Evolutionary conservation across 75 land plant genomes (phyloP).

Genomic region (Larix kaempferi): DNA sequence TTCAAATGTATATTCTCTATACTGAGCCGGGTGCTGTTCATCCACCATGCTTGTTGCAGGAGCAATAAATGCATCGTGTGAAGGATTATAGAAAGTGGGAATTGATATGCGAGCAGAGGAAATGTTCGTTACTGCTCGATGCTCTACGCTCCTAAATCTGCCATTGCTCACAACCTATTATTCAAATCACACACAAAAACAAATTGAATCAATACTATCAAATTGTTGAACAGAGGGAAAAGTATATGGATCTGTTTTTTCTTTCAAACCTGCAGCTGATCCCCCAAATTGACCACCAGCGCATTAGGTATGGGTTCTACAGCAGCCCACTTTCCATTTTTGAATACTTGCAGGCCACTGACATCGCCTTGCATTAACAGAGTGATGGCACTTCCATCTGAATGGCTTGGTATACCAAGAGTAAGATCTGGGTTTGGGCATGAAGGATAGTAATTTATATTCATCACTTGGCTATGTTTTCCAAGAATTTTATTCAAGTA

Average conservation of each 20-base stretch:
- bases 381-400: constrained; percentile 56
- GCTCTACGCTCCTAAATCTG: constrained; percentile 41
- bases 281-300: not conserved
- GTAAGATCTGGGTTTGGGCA: constrained; percentile 74
- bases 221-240: no score
- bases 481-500: constrained; percentile 34
- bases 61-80: no score
- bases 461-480: constrained; percentile 49
- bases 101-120: no score
- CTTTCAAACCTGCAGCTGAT: not conserved
- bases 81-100: no score
- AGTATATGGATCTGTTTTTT: not conserved
- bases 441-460: constrained; percentile 65
- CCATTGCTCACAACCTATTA: constrained; percentile 45
- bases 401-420: constrained; percentile 55
- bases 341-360: constrained; percentile 48
- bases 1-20: no score
- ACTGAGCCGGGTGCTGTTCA: no score
- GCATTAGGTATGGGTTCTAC: constrained; percentile 8
- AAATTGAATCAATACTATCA: no score
- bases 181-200: no score
- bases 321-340: constrained; percentile 32
- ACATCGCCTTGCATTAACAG: constrained; percentile 56
- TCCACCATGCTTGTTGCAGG: no score
- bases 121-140: constrained; percentile 27